phyloP scores from a whole-genome alignment of 352 stramenopile species.

The Phytophthora aleatoria region DNA sequence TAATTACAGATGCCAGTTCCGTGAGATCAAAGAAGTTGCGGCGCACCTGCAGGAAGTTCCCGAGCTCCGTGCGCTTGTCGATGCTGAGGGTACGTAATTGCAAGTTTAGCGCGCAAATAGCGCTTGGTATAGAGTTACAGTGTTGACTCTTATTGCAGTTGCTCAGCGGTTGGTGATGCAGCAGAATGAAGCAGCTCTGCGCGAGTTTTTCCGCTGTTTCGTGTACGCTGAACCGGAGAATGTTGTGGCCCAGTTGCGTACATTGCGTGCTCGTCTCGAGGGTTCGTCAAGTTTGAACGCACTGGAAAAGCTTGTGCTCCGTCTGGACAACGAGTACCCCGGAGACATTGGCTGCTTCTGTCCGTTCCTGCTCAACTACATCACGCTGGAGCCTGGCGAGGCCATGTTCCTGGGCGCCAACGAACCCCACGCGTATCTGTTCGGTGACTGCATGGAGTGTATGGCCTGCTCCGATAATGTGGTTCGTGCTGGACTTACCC shows the following conservation, averaged over 20 bases:
- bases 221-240: constrained; percentile 76
- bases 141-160: constrained; percentile 30
- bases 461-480: constrained; percentile 99
- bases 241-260: constrained; percentile 71
- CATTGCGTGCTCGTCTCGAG: constrained; percentile 83
- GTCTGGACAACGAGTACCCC: constrained; percentile 94
- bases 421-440: constrained; percentile 99
- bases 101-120: neutral
- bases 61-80: constrained; percentile 87
- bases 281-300: constrained; percentile 30
- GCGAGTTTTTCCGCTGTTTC: constrained; percentile 78
- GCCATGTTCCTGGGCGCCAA: constrained; percentile 98
- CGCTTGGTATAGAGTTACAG: neutral
- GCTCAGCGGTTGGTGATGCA: constrained; percentile 39
- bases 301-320: constrained; percentile 88
- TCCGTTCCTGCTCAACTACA: constrained; percentile 98
- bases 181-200: constrained; percentile 52
- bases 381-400: constrained; percentile 95
- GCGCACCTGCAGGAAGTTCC: constrained; percentile 85
- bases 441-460: constrained; percentile 96
- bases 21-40: constrained; percentile 92
- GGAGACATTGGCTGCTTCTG: constrained; percentile 98
- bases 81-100: constrained; percentile 36
- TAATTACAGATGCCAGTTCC: constrained; percentile 87
- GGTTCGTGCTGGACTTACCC: constrained; percentile 97